Evolutionary conservation across 805 yeast genomes (phyloP), one percentile per base, ranked within the genome.

Genomic region (Barnettozyma wickerhamii): DNA sequence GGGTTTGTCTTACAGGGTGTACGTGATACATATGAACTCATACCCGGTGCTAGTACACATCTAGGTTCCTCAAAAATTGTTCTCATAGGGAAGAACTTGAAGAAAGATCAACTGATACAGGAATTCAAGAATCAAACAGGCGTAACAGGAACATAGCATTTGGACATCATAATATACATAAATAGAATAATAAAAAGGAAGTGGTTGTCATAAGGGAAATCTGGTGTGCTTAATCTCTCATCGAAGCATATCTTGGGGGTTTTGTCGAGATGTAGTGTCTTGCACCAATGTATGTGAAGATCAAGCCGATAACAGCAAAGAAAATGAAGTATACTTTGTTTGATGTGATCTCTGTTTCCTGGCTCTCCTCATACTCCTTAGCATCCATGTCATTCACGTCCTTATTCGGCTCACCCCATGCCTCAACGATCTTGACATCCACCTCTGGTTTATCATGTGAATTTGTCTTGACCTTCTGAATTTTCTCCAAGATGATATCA

Each of bases 11-110:
- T 93, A 10, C 99, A 93, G 59, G 98, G 95, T 10, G 99, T 93
- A 0, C 71, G 98, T 45, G 93, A 89, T 41, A 88, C 95, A 0
- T 93, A 88, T 61, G 99, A 93, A 47, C 68, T 87, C 3, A 70
- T 81, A 4, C 79, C 75, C 12, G 67, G 68, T 4, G 52, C 52
- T 5, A 52, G 58, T 33, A 66, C 70, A 5, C 71, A 65, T 1
- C 57, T 67, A 2, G 53, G 50, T 0, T 45, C 59, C 23, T 78
- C 82, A 43, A 85, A 82, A 60, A 48, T 87, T 20, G 90, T 87
- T 2, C 65, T 87, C 10, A 87, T 87, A 30, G 96, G 96, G 2
- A 82, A 84, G 59, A 70, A 74, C 35, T 59, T 86, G 26, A 56
- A 62, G 13, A 49, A 63, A 33, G 53, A 56, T 2, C 66, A 63